Conservation (phyloP, 208 protist genomes). For the Trypanosomatidae sp. region DNA sequence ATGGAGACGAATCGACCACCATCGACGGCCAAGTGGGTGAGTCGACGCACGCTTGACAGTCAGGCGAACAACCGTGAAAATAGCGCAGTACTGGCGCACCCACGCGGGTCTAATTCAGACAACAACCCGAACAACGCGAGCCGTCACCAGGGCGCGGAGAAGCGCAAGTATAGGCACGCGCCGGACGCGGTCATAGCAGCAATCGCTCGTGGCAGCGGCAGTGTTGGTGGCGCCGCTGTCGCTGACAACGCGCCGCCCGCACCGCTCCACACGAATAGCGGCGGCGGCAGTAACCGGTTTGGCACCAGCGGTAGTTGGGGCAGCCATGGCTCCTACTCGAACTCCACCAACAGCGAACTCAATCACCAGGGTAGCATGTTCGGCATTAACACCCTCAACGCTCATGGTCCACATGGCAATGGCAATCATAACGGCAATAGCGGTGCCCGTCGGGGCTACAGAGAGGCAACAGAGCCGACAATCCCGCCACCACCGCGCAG, state of each 20-base stretch:
- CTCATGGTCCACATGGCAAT: conserved; percentile 1
- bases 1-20: conserved; percentile 23
- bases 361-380: conserved; percentile 18
- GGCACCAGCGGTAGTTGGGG: conserved; percentile 11
- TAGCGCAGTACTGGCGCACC: conserved; percentile 10
- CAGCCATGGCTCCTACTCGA: conserved; percentile 10
- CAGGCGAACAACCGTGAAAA: conserved; percentile 29
- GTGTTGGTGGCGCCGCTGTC: background rate
- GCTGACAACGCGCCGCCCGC: conserved; percentile 6
- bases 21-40: conserved; percentile 28
- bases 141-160: conserved; percentile 5
- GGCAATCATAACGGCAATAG: conserved; percentile 6
- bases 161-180: conserved; percentile 14
- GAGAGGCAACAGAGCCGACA: conserved; percentile 14
- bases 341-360: conserved; percentile 11
- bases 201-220: background rate
- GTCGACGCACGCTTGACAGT: conserved; percentile 28
- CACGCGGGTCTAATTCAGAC: conserved; percentile 5
- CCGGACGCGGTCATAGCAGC: background rate
- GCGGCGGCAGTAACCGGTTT: conserved; percentile 8
- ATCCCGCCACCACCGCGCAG: conserved; percentile 31
- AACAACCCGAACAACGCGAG: conserved; percentile 14
- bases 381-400: conserved; percentile 3
- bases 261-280: conserved; percentile 1
- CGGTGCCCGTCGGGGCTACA: conserved; percentile 7